Evolutionary conservation across 345 rosid species (phyloP).

Genomic region (Populus davidiana): DNA sequence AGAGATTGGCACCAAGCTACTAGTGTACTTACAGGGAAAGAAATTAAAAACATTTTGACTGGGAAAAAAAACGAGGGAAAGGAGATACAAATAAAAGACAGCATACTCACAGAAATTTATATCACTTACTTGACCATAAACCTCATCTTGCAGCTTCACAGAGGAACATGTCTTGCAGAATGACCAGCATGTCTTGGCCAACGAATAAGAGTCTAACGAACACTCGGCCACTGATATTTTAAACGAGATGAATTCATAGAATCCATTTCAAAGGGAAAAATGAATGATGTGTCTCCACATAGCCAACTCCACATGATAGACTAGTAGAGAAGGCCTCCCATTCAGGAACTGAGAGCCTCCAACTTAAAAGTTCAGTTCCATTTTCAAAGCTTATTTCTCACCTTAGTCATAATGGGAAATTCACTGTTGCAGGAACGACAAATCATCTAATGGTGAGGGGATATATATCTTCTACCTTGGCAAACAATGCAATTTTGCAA

Average conservation of each 20-base stretch:
- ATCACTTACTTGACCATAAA: conserved; percentile 47
- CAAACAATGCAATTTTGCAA: neutral
- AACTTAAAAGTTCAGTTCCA: neutral
- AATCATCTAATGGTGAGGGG: neutral
- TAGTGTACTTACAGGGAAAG: neutral
- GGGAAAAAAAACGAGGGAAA: conserved; percentile 9
- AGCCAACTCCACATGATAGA: conserved; percentile 9
- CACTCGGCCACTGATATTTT: conserved; percentile 18
- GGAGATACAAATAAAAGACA: conserved; percentile 10
- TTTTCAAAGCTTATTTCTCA: conserved; percentile 8
- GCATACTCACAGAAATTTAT: conserved; percentile 13
- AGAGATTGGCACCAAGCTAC: conserved; percentile 1
- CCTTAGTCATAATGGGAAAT: neutral
- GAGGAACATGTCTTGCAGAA: conserved; percentile 30
- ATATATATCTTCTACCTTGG: neutral
- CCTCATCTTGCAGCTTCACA: conserved; percentile 34
- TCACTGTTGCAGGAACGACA: neutral
- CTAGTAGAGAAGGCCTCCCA: conserved; percentile 7
- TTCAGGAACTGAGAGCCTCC: conserved; percentile 11
- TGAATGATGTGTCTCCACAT: conserved; percentile 14
- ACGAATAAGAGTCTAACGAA: conserved; percentile 22
- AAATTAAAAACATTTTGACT: neutral
- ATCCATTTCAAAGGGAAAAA: conserved; percentile 7
- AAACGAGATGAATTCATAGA: conserved; percentile 14
- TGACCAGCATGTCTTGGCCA: conserved; percentile 22